Conservation (phyloP, 169 alveolate genomes). For the Toxoplasma gondii region DNA sequence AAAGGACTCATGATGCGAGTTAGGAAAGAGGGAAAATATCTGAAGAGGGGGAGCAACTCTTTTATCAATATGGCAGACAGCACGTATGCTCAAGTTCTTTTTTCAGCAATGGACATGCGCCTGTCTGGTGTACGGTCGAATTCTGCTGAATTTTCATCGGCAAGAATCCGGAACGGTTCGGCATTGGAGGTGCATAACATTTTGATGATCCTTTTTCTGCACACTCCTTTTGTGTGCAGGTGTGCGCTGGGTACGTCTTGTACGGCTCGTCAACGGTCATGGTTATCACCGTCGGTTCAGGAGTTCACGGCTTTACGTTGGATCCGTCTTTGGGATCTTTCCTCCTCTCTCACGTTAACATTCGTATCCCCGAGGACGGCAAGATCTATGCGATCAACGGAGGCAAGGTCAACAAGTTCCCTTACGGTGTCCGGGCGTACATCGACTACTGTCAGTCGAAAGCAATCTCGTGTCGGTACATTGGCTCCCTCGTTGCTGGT, state of each 20-base stretch:
- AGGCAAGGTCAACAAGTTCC: slow-evolving; percentile 74
- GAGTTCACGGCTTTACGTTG: slow-evolving; percentile 77
- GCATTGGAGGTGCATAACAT: too few species aligned
- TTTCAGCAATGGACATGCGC: not conserved
- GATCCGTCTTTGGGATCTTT: slow-evolving; percentile 76
- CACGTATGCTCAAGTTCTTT: too few species aligned
- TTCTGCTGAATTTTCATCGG: too few species aligned
- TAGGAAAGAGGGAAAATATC: not conserved
- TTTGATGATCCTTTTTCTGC: not conserved
- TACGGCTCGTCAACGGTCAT: slow-evolving; percentile 76
- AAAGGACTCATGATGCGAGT: not conserved
- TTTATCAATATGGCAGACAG: not conserved
- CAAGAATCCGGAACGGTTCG: too few species aligned
- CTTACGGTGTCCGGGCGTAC: slow-evolving; percentile 49
- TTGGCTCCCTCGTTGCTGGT: slow-evolving; percentile 76
- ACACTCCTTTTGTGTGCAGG: not conserved
- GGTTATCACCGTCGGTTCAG: slow-evolving; percentile 64
- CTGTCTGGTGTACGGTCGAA: not conserved
- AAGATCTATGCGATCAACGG: slow-evolving; percentile 72
- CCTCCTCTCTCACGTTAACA: slow-evolving; percentile 71
- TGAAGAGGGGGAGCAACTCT: not conserved
- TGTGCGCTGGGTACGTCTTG: slow-evolving; percentile 78
- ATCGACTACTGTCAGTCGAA: slow-evolving; percentile 50
- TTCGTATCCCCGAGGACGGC: slow-evolving; percentile 64
- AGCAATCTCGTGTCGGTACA: slow-evolving; percentile 66